These are phyloP conservation scores for Jacaranda mimosifolia DNA, from an alignment of 257 asterid genomes.

Conservation along the genomic window DNA sequence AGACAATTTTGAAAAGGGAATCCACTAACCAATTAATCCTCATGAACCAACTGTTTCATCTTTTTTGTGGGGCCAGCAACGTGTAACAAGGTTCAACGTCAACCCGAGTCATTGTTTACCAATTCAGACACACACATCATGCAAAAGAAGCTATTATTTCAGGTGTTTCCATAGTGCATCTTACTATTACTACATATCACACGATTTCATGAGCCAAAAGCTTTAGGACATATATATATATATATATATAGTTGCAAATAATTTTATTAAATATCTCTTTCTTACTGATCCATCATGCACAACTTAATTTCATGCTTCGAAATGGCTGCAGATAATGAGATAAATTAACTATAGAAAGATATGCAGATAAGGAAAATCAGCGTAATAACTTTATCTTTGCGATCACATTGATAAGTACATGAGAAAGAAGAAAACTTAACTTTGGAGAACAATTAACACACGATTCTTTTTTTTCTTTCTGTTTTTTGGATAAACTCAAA, in stretches of 20 bases:
- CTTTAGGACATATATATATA: too few relatives aligned
- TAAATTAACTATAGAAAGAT: too few relatives aligned
- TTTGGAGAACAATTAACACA: too few relatives aligned
- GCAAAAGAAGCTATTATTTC: slow-evolving; percentile 16
- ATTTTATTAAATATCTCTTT: neutral
- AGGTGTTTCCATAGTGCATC: slow-evolving; percentile 32
- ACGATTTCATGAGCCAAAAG: neutral
- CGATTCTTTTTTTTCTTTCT: too few relatives aligned
- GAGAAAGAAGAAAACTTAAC: too few relatives aligned
- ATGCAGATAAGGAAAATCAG: too few relatives aligned
- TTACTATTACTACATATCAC: neutral
- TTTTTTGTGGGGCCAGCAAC: slow-evolving; percentile 30
- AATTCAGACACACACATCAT: neutral
- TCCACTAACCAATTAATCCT: slow-evolving; percentile 30
- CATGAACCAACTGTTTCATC: slow-evolving; percentile 37
- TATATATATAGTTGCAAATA: neutral
- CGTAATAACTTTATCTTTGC: too few relatives aligned
- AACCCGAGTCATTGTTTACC: slow-evolving; percentile 2
- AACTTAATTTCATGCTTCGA: neutral
- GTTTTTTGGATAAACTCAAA: too few relatives aligned
- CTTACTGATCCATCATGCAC: neutral
- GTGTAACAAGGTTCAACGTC: slow-evolving; percentile 16
- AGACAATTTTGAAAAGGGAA: slow-evolving; percentile 40
- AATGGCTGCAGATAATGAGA: neutral
- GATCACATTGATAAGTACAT: too few relatives aligned